A percentile compares a stretch with the other conserved stretches of the same genome.
phyloP scores from a whole-genome alignment of 2,329 filamentous ascomycete genomes.

The Dactylellina sp. region DNA sequence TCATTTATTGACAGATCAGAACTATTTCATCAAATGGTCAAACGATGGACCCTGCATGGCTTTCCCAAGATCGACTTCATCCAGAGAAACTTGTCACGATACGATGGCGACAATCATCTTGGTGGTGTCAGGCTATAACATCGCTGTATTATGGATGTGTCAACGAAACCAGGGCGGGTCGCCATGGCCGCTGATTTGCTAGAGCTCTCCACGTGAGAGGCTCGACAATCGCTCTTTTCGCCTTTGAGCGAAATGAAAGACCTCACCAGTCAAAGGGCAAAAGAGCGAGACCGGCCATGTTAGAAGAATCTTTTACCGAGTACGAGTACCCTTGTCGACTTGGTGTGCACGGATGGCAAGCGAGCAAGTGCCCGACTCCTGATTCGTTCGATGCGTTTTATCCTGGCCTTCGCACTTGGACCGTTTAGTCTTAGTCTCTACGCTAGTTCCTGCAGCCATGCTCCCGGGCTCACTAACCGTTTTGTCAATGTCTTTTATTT shows the following conservation, averaged over 20 bases:
- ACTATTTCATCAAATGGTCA: not conserved
- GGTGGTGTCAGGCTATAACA: slow-evolving; percentile 26
- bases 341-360: slow-evolving; percentile 54
- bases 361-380: slow-evolving; percentile 27
- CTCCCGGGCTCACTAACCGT: slow-evolving; percentile 26
- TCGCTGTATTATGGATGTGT: slow-evolving; percentile 23
- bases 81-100: no score
- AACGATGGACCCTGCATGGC: no score
- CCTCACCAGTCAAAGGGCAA: not conserved
- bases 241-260: slow-evolving; percentile 41
- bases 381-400: slow-evolving; percentile 42
- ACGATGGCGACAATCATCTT: not conserved
- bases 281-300: slow-evolving; percentile 15
- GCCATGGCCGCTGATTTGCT: slow-evolving; percentile 31
- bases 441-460: slow-evolving; percentile 23
- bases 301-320: slow-evolving; percentile 55
- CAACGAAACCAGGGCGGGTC: slow-evolving; percentile 28
- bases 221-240: slow-evolving; percentile 41
- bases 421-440: slow-evolving; percentile 43
- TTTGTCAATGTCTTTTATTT: slow-evolving; percentile 10
- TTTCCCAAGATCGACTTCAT: no score
- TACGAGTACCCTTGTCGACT: slow-evolving; percentile 34
- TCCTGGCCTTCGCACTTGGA: slow-evolving; percentile 26
- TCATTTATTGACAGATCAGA: not conserved
- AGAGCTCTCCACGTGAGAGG: slow-evolving; percentile 43